A percentile compares a stretch with the other conserved stretches of the same genome.
Evolutionary conservation across 2,329 filamentous ascomycete species (phyloP).

Genomic region (Calycina herbarum): DNA sequence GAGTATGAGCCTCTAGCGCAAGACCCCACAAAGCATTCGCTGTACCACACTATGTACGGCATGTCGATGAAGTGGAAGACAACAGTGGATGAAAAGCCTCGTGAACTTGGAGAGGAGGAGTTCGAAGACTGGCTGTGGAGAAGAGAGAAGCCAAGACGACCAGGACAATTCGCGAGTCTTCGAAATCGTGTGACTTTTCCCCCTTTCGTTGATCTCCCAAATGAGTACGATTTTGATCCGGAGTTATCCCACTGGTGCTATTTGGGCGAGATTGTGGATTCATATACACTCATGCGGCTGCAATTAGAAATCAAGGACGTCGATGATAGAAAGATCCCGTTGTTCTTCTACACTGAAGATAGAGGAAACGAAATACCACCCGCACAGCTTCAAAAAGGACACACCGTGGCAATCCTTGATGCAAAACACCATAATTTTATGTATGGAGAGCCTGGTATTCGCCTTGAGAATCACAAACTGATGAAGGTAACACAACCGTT

Average conservation of each 20-base stretch:
- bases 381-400: constrained; percentile 20
- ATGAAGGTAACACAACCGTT: not conserved
- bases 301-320: constrained; percentile 34
- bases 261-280: constrained; percentile 27
- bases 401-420: constrained; percentile 29
- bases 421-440: constrained; percentile 20
- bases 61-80: constrained; percentile 24
- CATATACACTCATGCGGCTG: constrained; percentile 25
- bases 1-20: constrained; percentile 17
- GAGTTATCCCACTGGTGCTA: constrained; percentile 27
- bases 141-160: constrained; percentile 19
- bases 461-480: constrained; percentile 21
- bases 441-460: constrained; percentile 18
- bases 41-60: constrained; percentile 19
- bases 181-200: constrained; percentile 30
- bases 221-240: constrained; percentile 15
- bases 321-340: constrained; percentile 28
- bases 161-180: constrained; percentile 19
- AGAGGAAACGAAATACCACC: constrained; percentile 32
- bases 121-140: constrained; percentile 32
- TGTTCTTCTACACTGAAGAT: constrained; percentile 35
- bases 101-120: constrained; percentile 14
- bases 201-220: constrained; percentile 22
- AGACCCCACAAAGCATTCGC: constrained; percentile 24
- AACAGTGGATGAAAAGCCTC: constrained; percentile 20